These are phyloP conservation scores for Lichtheimia corymbifera DNA, from an alignment of 371 early-diverging fungal species.

Conservation along the genomic window DNA sequence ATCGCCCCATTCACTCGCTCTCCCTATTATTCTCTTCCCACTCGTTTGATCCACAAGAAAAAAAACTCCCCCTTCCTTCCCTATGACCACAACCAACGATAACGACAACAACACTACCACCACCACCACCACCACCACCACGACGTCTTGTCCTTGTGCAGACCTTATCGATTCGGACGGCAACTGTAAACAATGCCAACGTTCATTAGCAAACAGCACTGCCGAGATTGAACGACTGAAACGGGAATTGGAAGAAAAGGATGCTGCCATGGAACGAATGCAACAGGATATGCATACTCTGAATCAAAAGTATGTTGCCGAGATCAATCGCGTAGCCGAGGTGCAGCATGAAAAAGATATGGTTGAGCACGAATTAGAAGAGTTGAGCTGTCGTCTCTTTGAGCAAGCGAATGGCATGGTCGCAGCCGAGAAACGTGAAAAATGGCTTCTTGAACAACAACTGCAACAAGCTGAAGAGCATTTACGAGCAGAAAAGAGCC, in stretches of 20 bases:
- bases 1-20: neutral
- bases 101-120: neutral
- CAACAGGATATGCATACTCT: slow-evolving; percentile 61
- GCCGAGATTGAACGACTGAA: slow-evolving; percentile 17
- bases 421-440: slow-evolving; percentile 69
- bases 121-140: neutral
- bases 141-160: slow-evolving; percentile 5
- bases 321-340: slow-evolving; percentile 68
- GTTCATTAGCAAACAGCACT: slow-evolving; percentile 13
- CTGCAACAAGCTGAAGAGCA: slow-evolving; percentile 61
- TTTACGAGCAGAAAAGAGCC: slow-evolving; percentile 65
- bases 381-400: slow-evolving; percentile 72
- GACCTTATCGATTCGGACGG: slow-evolving; percentile 1
- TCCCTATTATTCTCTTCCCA: slow-evolving; percentile 5
- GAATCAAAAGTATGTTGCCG: slow-evolving; percentile 75
- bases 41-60: too few relatives aligned
- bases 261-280: slow-evolving; percentile 25
- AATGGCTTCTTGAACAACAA: slow-evolving; percentile 54
- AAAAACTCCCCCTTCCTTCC: neutral
- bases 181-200: slow-evolving; percentile 22
- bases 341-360: slow-evolving; percentile 70
- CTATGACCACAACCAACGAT: neutral
- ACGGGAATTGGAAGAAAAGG: slow-evolving; percentile 8
- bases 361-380: slow-evolving; percentile 80
- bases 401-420: slow-evolving; percentile 85